Percentiles rank a stretch among this genome's conserved stretches.
Conservation (phyloP, 2,329 filamentous ascomycete species). For the Acephala macrosclerotiorum region DNA sequence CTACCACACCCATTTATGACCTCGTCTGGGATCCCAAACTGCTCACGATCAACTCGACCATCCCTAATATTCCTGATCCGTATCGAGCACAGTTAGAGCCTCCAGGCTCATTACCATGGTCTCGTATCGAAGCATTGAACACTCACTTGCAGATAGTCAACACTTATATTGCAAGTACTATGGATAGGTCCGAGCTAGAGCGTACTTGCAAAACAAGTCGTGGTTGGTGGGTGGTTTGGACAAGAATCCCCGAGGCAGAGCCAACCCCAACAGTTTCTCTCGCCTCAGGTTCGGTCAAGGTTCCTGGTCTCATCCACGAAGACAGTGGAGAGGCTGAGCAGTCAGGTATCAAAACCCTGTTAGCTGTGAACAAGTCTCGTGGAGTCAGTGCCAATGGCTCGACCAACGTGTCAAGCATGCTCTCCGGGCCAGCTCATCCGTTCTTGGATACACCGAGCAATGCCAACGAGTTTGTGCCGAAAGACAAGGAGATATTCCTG, state of each 20-base stretch:
- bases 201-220: constrained; percentile 70
- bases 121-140: constrained; percentile 67
- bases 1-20: constrained; percentile 59
- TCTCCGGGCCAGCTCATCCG: constrained; percentile 41
- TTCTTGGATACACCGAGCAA: constrained; percentile 31
- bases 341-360: constrained; percentile 6
- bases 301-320: constrained; percentile 27
- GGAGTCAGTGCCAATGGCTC: constrained; percentile 18
- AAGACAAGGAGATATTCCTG: constrained; percentile 66
- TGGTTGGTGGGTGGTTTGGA: constrained; percentile 77
- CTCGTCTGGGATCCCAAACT: constrained; percentile 66
- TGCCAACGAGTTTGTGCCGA: constrained; percentile 15
- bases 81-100: constrained; percentile 37
- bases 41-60: constrained; percentile 66
- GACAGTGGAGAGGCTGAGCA: constrained; percentile 17
- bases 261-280: neutral
- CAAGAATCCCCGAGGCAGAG: constrained; percentile 55
- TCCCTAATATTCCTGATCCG: constrained; percentile 69
- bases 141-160: constrained; percentile 71
- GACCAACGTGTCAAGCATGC: constrained; percentile 28
- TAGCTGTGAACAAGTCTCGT: constrained; percentile 13
- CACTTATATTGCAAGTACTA: constrained; percentile 57
- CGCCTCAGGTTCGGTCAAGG: constrained; percentile 16
- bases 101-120: constrained; percentile 53
- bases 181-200: constrained; percentile 57